These are phyloP conservation scores for Phyllosticta citribraziliensis DNA, from an alignment of 2,329 filamentous ascomycete species.

Conservation along the genomic window DNA sequence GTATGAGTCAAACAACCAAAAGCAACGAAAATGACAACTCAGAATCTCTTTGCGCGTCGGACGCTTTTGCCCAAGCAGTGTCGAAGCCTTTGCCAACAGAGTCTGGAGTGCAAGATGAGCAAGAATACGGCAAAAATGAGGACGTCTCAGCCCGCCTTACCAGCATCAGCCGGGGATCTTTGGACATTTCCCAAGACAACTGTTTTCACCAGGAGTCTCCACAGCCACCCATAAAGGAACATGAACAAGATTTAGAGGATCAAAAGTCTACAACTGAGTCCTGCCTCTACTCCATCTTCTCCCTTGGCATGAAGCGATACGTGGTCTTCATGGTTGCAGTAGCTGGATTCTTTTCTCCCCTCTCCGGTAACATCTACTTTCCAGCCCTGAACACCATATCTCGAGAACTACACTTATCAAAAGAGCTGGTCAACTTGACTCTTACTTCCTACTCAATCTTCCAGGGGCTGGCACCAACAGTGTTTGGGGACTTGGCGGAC, in stretches of 20 bases:
- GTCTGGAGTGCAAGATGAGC: background rate
- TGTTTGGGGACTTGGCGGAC: conserved; percentile 43
- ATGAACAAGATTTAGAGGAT: conserved; percentile 13
- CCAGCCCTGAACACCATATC: conserved; percentile 18
- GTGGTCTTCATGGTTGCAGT: conserved; percentile 41
- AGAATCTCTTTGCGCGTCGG: background rate
- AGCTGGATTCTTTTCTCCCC: conserved; percentile 44
- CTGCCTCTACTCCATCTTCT: conserved; percentile 15
- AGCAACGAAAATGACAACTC: background rate
- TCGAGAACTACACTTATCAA: conserved; percentile 26
- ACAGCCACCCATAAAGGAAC: background rate
- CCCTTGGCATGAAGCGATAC: conserved; percentile 30
- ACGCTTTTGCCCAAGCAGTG: background rate
- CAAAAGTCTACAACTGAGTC: conserved; percentile 10
- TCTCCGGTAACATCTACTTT: conserved; percentile 26
- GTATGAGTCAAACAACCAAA: background rate
- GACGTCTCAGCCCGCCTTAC: background rate
- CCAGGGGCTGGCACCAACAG: conserved; percentile 43
- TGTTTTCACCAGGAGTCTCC: background rate
- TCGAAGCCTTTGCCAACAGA: background rate
- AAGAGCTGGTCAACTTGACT: conserved; percentile 23
- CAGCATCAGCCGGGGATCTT: background rate
- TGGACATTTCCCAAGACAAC: background rate
- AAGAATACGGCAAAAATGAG: background rate
- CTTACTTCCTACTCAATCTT: conserved; percentile 39